Evolutionary conservation across 192 early-diverging fungal species (phyloP).

Genomic region (Umbelopsis ramanniana): DNA sequence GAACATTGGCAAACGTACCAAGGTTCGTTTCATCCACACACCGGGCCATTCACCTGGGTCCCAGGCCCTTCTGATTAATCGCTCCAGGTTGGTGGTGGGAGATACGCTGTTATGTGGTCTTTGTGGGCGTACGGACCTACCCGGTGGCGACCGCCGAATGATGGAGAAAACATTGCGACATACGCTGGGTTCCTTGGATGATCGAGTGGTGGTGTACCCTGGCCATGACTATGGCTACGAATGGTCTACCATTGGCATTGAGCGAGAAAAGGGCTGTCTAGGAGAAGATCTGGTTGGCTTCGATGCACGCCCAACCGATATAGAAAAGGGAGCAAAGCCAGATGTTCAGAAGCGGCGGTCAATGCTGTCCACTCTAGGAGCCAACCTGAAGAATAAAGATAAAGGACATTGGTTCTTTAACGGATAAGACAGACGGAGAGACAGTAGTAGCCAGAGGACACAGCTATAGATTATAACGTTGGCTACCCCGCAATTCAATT

Average conservation of each 20-base stretch:
- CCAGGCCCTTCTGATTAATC: conserved; percentile 82
- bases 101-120: conserved; percentile 82
- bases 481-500: too few relatives aligned
- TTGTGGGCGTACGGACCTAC: conserved; percentile 84
- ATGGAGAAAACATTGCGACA: conserved; percentile 77
- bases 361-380: neutral
- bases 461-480: neutral
- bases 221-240: conserved; percentile 89
- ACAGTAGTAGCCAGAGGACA: neutral
- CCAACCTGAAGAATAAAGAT: conserved; percentile 1
- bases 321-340: neutral
- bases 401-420: conserved; percentile 20
- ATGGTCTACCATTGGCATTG: conserved; percentile 78
- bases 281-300: conserved; percentile 48
- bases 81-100: conserved; percentile 75
- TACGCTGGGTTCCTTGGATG: conserved; percentile 59
- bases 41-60: conserved; percentile 92
- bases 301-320: conserved; percentile 23
- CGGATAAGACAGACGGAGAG: neutral
- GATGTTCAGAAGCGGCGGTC: neutral
- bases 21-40: conserved; percentile 83
- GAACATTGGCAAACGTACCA: conserved; percentile 48
- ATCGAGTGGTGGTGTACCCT: conserved; percentile 80
- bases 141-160: conserved; percentile 65
- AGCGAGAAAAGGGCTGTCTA: conserved; percentile 46